Base-by-base conservation (phyloP, 805 yeast species). In the Ogataea ganodermae region DNA sequence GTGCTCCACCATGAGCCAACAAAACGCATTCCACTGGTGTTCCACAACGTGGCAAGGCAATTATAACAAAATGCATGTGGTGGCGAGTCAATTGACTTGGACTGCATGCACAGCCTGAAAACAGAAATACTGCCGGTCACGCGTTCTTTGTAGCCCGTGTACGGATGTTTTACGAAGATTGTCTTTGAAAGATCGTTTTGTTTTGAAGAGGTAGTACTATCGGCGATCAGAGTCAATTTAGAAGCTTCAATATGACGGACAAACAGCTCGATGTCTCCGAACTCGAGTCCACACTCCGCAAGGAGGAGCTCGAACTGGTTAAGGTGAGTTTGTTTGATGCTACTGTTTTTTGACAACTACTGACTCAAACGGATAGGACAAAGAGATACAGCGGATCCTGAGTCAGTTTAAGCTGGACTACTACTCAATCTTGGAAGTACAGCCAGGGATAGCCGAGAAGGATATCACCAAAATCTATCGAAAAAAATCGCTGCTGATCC, bases 401-500 rank as follows among this genome's bases (percentile, higher is more conserved):
- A 45, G 55, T 4, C 69, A 78, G 22, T 72, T 74, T 58, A 69
- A 64, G 40, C 64, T 74, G 33, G 89, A 84, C 58, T 71, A 80
- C 37, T 83, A 80, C 57, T 69, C 81, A 2, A 68, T 84, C 2
- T 62, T 84, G 21, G 81, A 78, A 28, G 46, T 72, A 28, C 67
- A 66, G 55, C 73, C 78, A 9, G 75, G 76, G 6, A 61, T 72
- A 46, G 59, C 74, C 1, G 51, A 60, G 3, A 49, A 57, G 7
- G 74, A 68, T 41, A 73, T 82, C 46, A 75, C 73, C 52, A 76
- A 70, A 49, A 55, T 66, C 32, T 84, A 74, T 59, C 67, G 89
- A 21, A 75, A 73, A 62, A 82, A 79, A 59, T 81, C 89, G 2
- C 65, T 84, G 30, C 63, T 81, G 48, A 78, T 84, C 14, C 91